Percentiles rank a stretch among this genome's conserved stretches.
phyloP scores from a whole-genome alignment of 1,139 yeast species.

The Kodamaea derodonti region DNA sequence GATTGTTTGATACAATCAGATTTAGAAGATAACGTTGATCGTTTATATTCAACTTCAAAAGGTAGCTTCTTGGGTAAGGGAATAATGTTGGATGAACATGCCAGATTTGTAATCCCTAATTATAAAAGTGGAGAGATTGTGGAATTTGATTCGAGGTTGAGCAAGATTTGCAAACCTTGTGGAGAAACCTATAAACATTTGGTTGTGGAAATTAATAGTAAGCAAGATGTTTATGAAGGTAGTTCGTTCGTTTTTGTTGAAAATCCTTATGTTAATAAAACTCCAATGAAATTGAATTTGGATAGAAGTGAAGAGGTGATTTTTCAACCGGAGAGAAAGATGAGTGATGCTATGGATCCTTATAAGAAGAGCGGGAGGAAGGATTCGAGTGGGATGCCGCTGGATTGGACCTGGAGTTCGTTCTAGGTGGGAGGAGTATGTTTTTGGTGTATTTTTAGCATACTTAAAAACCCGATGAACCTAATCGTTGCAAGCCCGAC shows the following conservation, averaged over 20 bases:
- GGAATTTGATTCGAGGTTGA: constrained; percentile 15
- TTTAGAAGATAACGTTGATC: constrained; percentile 6
- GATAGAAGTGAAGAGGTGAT: background rate
- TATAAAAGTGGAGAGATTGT: constrained; percentile 2
- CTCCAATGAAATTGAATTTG: constrained; percentile 1
- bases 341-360: constrained; percentile 7
- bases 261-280: constrained; percentile 29
- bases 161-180: constrained; percentile 39
- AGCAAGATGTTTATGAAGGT: constrained; percentile 9
- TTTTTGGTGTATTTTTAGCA: too few relatives aligned
- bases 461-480: too few relatives aligned
- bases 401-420: constrained; percentile 49
- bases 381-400: constrained; percentile 21
- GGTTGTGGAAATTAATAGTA: constrained; percentile 25
- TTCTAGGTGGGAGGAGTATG: constrained; percentile 27
- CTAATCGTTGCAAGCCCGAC: too few relatives aligned
- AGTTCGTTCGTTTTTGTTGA: constrained; percentile 34
- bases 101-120: constrained; percentile 36
- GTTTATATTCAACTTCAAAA: constrained; percentile 11
- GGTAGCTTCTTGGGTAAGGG: constrained; percentile 16
- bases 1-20: constrained; percentile 26
- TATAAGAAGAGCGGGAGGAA: constrained; percentile 4
- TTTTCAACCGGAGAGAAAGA: constrained; percentile 1
- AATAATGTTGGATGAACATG: constrained; percentile 30
- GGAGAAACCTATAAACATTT: constrained; percentile 30